Conservation (phyloP, 169 alveolate genomes). For the Cryptosporidium felis region DNA sequence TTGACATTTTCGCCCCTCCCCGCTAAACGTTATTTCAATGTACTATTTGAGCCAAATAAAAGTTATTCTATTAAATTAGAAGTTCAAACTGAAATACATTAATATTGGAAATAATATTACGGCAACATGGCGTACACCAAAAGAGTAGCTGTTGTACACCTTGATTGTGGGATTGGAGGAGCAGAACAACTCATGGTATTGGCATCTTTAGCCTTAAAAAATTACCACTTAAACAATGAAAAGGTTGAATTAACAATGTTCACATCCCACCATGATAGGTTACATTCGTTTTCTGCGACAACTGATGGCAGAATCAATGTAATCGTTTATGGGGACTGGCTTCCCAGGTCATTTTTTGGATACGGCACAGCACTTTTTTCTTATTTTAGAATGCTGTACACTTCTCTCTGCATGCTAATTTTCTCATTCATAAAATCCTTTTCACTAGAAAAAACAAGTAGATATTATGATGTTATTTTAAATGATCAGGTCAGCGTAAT, state of each 20-base stretch:
- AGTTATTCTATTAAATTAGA: too few species aligned
- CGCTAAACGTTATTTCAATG: too few species aligned
- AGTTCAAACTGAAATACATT: too few species aligned
- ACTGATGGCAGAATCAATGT: conserved; percentile 83
- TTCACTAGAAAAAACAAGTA: conserved; percentile 66
- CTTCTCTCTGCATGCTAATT: conserved; percentile 81
- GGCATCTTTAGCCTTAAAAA: conserved; percentile 87
- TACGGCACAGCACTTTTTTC: conserved; percentile 84
- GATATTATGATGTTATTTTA: conserved; percentile 85
- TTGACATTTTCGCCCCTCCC: too few species aligned
- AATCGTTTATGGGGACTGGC: conserved; percentile 83
- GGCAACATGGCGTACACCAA: too few species aligned
- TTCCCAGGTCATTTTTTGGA: conserved; percentile 79
- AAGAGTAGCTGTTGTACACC: conserved; percentile 89
- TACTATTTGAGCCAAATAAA: too few species aligned
- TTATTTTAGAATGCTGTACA: conserved; percentile 85
- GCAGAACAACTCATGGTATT: conserved; percentile 91
- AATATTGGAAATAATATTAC: too few species aligned
- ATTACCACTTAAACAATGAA: conserved; percentile 25
- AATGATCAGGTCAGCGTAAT: conserved; percentile 83
- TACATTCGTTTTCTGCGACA: conserved; percentile 86
- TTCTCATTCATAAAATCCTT: conserved; percentile 55
- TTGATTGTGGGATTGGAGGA: conserved; percentile 94
- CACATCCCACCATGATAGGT: conserved; percentile 88
- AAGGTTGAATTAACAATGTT: conserved; percentile 79